Evolutionary conservation across 345 rosid species (phyloP).

Genomic region (Melastoma malabathricum): DNA sequence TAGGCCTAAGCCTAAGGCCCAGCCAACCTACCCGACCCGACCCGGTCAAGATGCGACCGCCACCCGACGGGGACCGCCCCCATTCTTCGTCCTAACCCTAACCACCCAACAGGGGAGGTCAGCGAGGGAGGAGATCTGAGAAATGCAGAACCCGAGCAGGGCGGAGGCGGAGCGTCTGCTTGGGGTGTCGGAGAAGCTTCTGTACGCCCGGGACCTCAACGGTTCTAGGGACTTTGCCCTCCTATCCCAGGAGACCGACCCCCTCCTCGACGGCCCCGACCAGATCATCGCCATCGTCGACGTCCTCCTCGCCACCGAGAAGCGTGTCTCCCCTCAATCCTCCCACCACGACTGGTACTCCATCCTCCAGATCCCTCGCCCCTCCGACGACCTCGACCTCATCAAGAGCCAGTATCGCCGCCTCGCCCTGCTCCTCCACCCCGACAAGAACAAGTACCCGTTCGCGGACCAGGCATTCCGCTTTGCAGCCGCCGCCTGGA

Average conservation of each 20-base stretch:
- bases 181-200: conserved; percentile 76
- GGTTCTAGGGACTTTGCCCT: conserved; percentile 68
- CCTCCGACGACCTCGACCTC: conserved; percentile 41
- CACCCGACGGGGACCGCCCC: background rate
- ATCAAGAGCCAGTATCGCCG: conserved; percentile 75
- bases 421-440: conserved; percentile 77
- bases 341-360: conserved; percentile 69
- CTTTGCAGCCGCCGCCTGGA: conserved; percentile 79
- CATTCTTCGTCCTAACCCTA: background rate
- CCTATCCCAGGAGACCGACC: conserved; percentile 74
- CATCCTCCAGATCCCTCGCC: conserved; percentile 52
- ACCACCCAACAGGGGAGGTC: background rate
- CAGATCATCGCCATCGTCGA: conserved; percentile 84
- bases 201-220: conserved; percentile 45
- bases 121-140: conserved; percentile 6
- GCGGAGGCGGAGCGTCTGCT: conserved; percentile 73
- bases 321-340: conserved; percentile 44
- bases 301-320: conserved; percentile 52
- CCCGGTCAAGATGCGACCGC: too few species aligned
- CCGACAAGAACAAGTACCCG: conserved; percentile 68
- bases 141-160: conserved; percentile 32
- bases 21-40: too few species aligned
- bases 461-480: conserved; percentile 71
- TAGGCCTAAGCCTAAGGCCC: too few species aligned
- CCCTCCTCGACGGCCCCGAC: conserved; percentile 73